Percentiles rank a stretch among this genome's conserved stretches.
phyloP scores from a whole-genome alignment of 768 basidiomycete genomes.

The Termitomyces sp. region DNA sequence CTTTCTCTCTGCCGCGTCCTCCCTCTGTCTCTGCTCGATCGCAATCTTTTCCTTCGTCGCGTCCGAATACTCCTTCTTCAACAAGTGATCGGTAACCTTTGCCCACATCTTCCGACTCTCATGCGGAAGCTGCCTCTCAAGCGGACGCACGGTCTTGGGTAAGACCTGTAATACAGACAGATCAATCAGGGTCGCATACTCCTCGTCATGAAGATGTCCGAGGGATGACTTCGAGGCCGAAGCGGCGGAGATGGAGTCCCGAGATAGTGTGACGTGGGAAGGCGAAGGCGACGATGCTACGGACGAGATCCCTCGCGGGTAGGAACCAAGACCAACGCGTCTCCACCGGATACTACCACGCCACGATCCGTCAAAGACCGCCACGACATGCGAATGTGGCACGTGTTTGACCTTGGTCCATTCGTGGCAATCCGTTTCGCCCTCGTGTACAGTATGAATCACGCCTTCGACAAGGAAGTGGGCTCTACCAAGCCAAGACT shows the following conservation, averaged over 20 bases:
- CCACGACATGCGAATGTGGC: slow-evolving; percentile 69
- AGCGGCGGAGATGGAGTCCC: slow-evolving; percentile 26
- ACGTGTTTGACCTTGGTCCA: slow-evolving; percentile 92
- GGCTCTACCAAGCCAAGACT: slow-evolving; percentile 89
- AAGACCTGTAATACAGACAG: slow-evolving; percentile 61
- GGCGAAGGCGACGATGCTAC: slow-evolving; percentile 42
- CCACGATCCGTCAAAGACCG: slow-evolving; percentile 88
- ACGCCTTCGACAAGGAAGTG: slow-evolving; percentile 86
- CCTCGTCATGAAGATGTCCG: slow-evolving; percentile 34
- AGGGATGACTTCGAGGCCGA: slow-evolving; percentile 42
- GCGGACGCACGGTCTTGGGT: slow-evolving; percentile 80
- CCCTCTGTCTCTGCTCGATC: slow-evolving; percentile 93
- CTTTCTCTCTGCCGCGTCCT: slow-evolving; percentile 84
- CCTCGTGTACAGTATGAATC: slow-evolving; percentile 74
- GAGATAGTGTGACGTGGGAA: slow-evolving; percentile 37
- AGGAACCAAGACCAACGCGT: slow-evolving; percentile 42
- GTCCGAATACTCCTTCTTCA: slow-evolving; percentile 83
- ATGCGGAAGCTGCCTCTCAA: slow-evolving; percentile 68
- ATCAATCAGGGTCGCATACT: slow-evolving; percentile 70
- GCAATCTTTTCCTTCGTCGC: slow-evolving; percentile 88
- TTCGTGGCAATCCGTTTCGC: slow-evolving; percentile 53
- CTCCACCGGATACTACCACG: slow-evolving; percentile 77
- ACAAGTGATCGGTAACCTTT: slow-evolving; percentile 64
- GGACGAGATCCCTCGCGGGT: slow-evolving; percentile 32
- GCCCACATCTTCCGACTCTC: slow-evolving; percentile 92